phyloP scores from a whole-genome alignment of 2,329 filamentous ascomycete species.

The Dryadomyces quercivorus region DNA sequence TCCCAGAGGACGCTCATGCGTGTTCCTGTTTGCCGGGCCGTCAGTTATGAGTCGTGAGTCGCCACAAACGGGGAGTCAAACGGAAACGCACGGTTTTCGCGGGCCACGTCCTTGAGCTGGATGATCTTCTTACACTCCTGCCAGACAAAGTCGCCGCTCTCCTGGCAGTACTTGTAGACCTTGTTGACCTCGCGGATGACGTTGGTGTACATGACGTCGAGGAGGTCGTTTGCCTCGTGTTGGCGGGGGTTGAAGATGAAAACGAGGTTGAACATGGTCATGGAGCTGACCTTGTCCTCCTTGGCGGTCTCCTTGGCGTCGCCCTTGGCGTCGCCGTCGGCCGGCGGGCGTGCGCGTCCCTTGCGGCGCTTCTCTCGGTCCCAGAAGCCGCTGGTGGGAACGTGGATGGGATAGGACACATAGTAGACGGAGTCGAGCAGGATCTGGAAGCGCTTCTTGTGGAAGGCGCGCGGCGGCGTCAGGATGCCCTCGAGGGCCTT shows the following conservation, averaged over 20 bases:
- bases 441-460: constrained; percentile 74
- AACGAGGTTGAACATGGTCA: constrained; percentile 97
- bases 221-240: constrained; percentile 61
- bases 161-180: constrained; percentile 84
- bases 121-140: constrained; percentile 78
- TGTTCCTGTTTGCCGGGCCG: constrained; percentile 25
- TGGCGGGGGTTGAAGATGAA: constrained; percentile 77
- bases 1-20: constrained; percentile 57
- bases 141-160: constrained; percentile 81
- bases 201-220: constrained; percentile 70
- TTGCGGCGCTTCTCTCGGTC: constrained; percentile 33
- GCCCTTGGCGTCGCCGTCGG: no score
- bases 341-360: constrained; percentile 15
- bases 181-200: constrained; percentile 89
- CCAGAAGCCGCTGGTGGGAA: constrained; percentile 68
- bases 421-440: constrained; percentile 70
- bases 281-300: constrained; percentile 53
- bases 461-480: constrained; percentile 61
- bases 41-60: not conserved
- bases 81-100: constrained; percentile 43
- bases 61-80: not conserved
- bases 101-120: constrained; percentile 67
- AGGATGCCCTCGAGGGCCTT: constrained; percentile 70
- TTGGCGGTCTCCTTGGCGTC: constrained; percentile 18
- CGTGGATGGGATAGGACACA: constrained; percentile 73